Conservation (phyloP, 208 protist genomes). For the Trypanosoma rangeli region DNA sequence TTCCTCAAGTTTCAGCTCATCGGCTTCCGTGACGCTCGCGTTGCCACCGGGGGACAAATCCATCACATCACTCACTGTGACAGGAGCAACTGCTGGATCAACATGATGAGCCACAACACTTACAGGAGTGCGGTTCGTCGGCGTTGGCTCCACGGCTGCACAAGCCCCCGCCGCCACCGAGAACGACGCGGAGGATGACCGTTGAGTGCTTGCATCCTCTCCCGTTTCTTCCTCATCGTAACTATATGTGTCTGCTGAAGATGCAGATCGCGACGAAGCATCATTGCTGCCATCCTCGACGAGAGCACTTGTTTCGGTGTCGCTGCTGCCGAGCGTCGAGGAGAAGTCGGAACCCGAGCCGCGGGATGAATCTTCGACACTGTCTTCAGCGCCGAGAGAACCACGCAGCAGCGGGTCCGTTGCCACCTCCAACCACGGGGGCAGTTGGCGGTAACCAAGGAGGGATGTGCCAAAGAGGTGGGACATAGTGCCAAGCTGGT, state of each 20-base stretch:
- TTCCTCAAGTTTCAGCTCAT: not conserved
- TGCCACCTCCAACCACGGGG: slow-evolving; percentile 43
- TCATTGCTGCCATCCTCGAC: slow-evolving; percentile 2
- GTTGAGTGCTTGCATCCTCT: not conserved
- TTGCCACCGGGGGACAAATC: not conserved
- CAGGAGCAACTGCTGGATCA: not conserved
- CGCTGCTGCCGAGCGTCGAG: not conserved
- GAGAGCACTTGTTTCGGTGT: not conserved
- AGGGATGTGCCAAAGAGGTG: slow-evolving; percentile 52
- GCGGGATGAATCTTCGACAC: not conserved
- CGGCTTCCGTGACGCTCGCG: not conserved
- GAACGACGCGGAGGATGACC: not conserved
- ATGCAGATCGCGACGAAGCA: slow-evolving; percentile 26
- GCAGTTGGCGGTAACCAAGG: slow-evolving; percentile 47
- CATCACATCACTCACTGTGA: not conserved
- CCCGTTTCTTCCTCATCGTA: not conserved
- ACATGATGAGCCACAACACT: not conserved
- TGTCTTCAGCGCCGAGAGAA: slow-evolving; percentile 4
- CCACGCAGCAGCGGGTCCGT: slow-evolving; percentile 41
- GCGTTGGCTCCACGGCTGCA: not conserved
- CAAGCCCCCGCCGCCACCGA: not conserved
- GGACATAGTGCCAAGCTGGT: slow-evolving; percentile 66
- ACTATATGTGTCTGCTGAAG: slow-evolving; percentile 13
- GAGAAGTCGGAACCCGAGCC: not conserved
- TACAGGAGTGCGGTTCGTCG: not conserved